These are phyloP conservation scores for Dovyalis caffra DNA, from an alignment of 345 rosid species.

Conservation along the genomic window DNA sequence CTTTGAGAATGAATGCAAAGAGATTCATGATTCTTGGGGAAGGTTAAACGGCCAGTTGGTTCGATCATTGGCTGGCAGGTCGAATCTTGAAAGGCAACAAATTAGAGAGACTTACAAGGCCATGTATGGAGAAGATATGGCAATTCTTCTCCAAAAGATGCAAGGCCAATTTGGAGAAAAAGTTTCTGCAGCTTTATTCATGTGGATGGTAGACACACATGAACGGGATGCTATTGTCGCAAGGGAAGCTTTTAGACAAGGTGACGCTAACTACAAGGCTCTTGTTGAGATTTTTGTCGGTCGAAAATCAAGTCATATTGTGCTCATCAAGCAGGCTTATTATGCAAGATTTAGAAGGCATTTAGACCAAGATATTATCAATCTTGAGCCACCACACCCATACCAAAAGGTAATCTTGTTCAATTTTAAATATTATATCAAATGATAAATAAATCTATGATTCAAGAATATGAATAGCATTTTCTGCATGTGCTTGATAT, in stretches of 20 bases:
- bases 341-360: conserved; percentile 41
- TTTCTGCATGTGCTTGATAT: background rate
- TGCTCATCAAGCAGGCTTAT: conserved; percentile 53
- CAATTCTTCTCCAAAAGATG: conserved; percentile 18
- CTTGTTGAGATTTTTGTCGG: conserved; percentile 58
- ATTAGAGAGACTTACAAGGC: conserved; percentile 39
- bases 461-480: background rate
- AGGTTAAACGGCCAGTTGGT: conserved; percentile 25
- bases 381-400: conserved; percentile 58
- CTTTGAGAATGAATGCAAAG: conserved; percentile 47
- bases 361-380: conserved; percentile 55
- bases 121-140: conserved; percentile 46
- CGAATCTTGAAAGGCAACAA: conserved; percentile 32
- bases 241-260: conserved; percentile 45
- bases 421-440: background rate
- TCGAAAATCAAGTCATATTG: conserved; percentile 59
- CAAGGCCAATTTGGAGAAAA: conserved; percentile 10
- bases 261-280: conserved; percentile 33
- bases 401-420: conserved; percentile 48
- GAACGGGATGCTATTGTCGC: conserved; percentile 56
- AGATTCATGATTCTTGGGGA: conserved; percentile 50
- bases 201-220: conserved; percentile 48
- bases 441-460: background rate
- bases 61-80: conserved; percentile 30
- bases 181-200: conserved; percentile 30